Conservation (phyloP, 257 asterid species). For the Sherardia arvensis region DNA sequence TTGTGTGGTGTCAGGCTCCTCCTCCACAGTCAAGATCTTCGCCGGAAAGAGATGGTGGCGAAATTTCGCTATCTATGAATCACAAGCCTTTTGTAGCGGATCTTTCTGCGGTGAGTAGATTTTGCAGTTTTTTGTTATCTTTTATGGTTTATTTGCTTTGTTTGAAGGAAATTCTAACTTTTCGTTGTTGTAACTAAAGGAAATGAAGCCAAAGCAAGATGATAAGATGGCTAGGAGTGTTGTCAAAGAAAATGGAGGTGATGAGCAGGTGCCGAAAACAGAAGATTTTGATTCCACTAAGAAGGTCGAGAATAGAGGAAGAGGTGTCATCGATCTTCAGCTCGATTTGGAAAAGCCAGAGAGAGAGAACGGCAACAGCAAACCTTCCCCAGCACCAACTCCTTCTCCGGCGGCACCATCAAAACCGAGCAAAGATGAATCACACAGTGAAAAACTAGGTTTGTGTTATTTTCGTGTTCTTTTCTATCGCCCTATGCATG, state of each 20-base stretch:
- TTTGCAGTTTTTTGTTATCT: background rate
- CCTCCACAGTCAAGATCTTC: slow-evolving; percentile 66
- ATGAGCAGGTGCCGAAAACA: slow-evolving; percentile 30
- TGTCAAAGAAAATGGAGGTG: slow-evolving; percentile 25
- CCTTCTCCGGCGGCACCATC: background rate
- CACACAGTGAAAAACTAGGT: slow-evolving; percentile 54
- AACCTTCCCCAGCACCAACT: slow-evolving; percentile 20
- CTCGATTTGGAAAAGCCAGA: slow-evolving; percentile 62
- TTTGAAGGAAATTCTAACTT: too few species aligned
- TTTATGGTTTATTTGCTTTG: background rate
- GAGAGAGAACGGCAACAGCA: slow-evolving; percentile 31
- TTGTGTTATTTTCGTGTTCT: background rate
- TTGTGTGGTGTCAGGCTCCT: slow-evolving; percentile 48
- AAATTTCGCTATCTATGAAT: slow-evolving; percentile 27
- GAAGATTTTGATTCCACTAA: slow-evolving; percentile 34
- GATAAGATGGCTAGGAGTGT: slow-evolving; percentile 26
- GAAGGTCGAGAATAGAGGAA: slow-evolving; percentile 30
- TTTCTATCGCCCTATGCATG: too few species aligned
- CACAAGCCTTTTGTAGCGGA: slow-evolving; percentile 34
- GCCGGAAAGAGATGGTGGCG: slow-evolving; percentile 40
- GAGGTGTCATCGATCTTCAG: slow-evolving; percentile 45
- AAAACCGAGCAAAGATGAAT: slow-evolving; percentile 42
- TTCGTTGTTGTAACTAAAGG: too few species aligned
- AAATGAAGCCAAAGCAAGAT: slow-evolving; percentile 28
- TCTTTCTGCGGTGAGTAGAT: slow-evolving; percentile 31